A percentile compares a stretch with the other conserved stretches of the same genome.
Conservation (phyloP, 2,329 filamentous ascomycete species). For the Fusarium goolgardi region DNA sequence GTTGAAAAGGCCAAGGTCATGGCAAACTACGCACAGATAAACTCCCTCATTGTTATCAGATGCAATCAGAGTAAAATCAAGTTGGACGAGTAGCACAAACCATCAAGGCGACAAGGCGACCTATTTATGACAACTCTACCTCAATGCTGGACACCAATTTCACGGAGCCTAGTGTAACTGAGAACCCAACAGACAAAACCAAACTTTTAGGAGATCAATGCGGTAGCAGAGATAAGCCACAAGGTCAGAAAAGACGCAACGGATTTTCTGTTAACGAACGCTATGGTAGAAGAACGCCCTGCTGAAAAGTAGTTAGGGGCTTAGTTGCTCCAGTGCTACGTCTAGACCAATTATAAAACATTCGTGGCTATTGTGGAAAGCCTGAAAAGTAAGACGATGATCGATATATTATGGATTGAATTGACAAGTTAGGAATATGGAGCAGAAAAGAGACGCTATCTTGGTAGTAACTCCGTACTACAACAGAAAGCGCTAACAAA, state of each 20-base stretch:
- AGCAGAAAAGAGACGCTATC: neutral
- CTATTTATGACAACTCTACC: neutral
- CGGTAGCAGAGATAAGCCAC: conserved; percentile 3
- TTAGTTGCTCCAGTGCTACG: neutral
- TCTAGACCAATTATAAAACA: neutral
- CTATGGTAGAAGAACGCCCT: neutral
- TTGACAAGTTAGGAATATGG: neutral
- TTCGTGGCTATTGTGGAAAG: neutral
- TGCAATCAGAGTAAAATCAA: no score
- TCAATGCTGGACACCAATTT: neutral
- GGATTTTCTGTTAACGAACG: neutral
- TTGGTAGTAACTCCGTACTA: neutral
- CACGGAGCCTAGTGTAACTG: neutral
- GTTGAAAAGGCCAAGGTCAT: conserved; percentile 6
- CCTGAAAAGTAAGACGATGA: neutral
- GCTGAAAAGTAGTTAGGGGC: conserved; percentile 19
- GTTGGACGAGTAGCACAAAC: neutral
- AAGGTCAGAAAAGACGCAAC: neutral
- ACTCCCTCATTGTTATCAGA: conserved; percentile 9
- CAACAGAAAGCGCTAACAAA: neutral
- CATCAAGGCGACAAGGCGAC: accelerated
- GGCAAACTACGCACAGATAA: neutral
- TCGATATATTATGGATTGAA: no score
- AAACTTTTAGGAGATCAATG: conserved; percentile 15
- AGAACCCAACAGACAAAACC: conserved; percentile 2